phyloP scores from a whole-genome alignment of 805 yeast genomes.

The Lipomyces mesembrius region DNA sequence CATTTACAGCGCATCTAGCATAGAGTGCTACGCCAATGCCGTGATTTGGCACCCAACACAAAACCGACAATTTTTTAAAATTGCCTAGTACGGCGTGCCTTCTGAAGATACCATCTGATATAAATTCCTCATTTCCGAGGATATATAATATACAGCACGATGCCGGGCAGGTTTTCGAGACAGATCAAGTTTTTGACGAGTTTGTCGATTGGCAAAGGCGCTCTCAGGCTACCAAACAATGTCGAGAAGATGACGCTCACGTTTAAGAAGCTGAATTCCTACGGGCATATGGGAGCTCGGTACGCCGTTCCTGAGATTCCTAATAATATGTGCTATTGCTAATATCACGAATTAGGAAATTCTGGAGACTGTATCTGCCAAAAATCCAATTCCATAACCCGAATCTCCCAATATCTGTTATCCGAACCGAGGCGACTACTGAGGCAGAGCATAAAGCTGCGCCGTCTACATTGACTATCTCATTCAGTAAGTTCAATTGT shows the following conservation, averaged over 20 bases:
- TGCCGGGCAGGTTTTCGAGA: slow-evolving; percentile 11
- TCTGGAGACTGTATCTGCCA: slow-evolving; percentile 77
- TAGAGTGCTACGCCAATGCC: too few species aligned
- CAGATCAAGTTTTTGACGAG: slow-evolving; percentile 16
- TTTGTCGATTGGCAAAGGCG: slow-evolving; percentile 25
- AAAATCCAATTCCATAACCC: slow-evolving; percentile 84
- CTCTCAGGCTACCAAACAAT: slow-evolving; percentile 17
- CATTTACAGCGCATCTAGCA: too few species aligned
- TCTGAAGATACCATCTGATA: too few species aligned
- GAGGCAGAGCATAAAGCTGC: slow-evolving; percentile 49
- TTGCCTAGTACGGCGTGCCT: too few species aligned
- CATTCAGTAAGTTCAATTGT: slow-evolving; percentile 35
- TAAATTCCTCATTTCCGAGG: too few species aligned
- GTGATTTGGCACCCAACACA: too few species aligned
- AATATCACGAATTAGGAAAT: slow-evolving; percentile 50
- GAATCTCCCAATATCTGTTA: slow-evolving; percentile 62
- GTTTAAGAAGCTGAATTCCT: slow-evolving; percentile 27
- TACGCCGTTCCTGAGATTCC: slow-evolving; percentile 2
- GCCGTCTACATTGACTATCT: slow-evolving; percentile 44
- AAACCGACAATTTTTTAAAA: too few species aligned
- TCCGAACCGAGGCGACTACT: slow-evolving; percentile 34
- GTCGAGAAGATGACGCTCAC: slow-evolving; percentile 13
- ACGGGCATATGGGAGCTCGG: slow-evolving; percentile 37
- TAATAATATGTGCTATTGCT: neutral
- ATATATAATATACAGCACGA: neutral